Conservation (phyloP, 768 basidiomycete species). For the Obba rivulosa region DNA sequence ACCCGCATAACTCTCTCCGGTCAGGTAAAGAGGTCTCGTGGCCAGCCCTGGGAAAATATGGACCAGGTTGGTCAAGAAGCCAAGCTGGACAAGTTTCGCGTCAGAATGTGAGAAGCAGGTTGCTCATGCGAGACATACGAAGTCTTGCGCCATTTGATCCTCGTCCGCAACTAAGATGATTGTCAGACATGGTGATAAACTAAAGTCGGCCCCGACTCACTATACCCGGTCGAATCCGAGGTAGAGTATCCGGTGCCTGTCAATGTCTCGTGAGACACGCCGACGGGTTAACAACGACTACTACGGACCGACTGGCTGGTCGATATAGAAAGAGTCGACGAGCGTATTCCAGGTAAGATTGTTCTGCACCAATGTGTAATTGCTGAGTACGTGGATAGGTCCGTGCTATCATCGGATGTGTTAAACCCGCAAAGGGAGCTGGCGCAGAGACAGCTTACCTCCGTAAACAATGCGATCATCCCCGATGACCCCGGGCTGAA, state of each 20-base stretch:
- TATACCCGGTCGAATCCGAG: constrained; percentile 51
- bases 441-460: constrained; percentile 26
- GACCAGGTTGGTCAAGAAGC: constrained; percentile 63
- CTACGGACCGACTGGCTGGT: constrained; percentile 51
- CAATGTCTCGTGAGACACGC: not conserved
- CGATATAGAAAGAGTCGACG: constrained; percentile 65
- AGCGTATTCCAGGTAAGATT: constrained; percentile 52
- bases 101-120: not conserved
- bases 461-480: constrained; percentile 54
- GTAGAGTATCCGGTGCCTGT: constrained; percentile 57
- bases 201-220: constrained; percentile 27
- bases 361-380: constrained; percentile 47
- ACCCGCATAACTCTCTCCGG: constrained; percentile 73
- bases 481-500: constrained; percentile 64
- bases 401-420: constrained; percentile 44
- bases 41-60: constrained; percentile 66
- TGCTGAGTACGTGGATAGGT: constrained; percentile 50
- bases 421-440: not conserved
- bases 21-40: constrained; percentile 58
- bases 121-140: constrained; percentile 25
- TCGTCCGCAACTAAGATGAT: constrained; percentile 44
- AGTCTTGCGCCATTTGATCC: constrained; percentile 56
- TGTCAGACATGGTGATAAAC: not conserved
- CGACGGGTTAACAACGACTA: not conserved
- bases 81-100: constrained; percentile 39